These are phyloP conservation scores for Lepidium didymum DNA, from an alignment of 345 rosid genomes.

Conservation along the genomic window DNA sequence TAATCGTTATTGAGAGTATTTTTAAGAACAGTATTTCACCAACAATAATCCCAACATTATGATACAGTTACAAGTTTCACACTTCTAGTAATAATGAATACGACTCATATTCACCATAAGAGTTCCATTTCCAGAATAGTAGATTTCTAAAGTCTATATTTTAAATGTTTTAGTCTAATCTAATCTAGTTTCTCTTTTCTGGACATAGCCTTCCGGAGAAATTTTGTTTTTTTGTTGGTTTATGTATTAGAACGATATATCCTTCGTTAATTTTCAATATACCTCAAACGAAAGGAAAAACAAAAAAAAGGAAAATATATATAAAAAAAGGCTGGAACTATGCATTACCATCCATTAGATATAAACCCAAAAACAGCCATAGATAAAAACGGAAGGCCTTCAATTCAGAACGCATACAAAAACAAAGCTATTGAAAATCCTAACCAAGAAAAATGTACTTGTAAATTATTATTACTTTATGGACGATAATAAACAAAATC, in stretches of 20 bases:
- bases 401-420: slow-evolving; percentile 15
- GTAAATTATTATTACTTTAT: not conserved
- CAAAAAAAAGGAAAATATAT: too few relatives aligned
- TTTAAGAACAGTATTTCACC: not conserved
- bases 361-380: slow-evolving; percentile 9
- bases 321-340: not conserved
- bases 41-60: not conserved
- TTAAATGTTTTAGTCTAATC: too few relatives aligned
- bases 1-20: not conserved
- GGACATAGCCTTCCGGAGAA: too few relatives aligned
- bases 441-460: slow-evolving; percentile 4
- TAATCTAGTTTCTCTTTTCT: too few relatives aligned
- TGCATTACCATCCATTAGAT: slow-evolving; percentile 11
- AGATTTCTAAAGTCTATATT: too few relatives aligned
- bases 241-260: too few relatives aligned
- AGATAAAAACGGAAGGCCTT: not conserved
- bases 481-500: slow-evolving; percentile 2
- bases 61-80: not conserved
- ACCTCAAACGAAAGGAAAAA: too few relatives aligned
- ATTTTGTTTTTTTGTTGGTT: too few relatives aligned
- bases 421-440: not conserved
- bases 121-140: too few relatives aligned
- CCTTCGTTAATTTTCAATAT: too few relatives aligned
- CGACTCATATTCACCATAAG: too few relatives aligned
- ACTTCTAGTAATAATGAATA: not conserved